Conservation (phyloP, 345 rosid genomes). For the Boechera divaricarpa region DNA sequence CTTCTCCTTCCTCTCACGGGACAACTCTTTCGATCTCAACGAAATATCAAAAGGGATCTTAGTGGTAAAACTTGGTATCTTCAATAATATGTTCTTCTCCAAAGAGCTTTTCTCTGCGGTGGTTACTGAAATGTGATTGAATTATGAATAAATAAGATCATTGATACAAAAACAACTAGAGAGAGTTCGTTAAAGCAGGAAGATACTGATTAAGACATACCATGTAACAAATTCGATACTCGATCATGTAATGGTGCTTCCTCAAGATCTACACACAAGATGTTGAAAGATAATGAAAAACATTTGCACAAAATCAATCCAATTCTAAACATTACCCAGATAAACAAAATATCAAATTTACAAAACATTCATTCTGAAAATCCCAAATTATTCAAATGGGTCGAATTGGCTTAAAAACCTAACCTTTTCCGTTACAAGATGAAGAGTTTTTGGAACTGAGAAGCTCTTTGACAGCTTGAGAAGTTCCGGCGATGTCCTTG, state of each 20-base stretch:
- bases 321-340: not conserved
- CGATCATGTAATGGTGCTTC: conserved; percentile 19
- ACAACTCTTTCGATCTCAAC: conserved; percentile 51
- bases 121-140: conserved; percentile 33
- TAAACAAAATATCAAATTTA: not conserved
- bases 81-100: conserved; percentile 27
- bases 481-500: conserved; percentile 41
- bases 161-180: too few species aligned
- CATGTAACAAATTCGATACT: conserved; percentile 33
- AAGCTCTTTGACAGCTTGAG: conserved; percentile 40
- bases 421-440: not conserved
- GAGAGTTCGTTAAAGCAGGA: not conserved
- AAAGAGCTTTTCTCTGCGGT: not conserved
- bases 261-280: conserved; percentile 33
- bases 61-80: conserved; percentile 51
- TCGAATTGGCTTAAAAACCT: too few species aligned
- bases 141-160: not conserved
- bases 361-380: not conserved
- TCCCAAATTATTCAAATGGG: too few species aligned
- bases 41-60: conserved; percentile 32
- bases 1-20: conserved; percentile 66
- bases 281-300: not conserved
- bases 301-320: not conserved
- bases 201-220: conserved; percentile 16
- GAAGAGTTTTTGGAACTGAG: conserved; percentile 10